Evolutionary conservation across 495 filamentous ascomycete species (phyloP), one percentile per base, ranked within the genome.

Genomic region (Aspergillus cavernicola): DNA sequence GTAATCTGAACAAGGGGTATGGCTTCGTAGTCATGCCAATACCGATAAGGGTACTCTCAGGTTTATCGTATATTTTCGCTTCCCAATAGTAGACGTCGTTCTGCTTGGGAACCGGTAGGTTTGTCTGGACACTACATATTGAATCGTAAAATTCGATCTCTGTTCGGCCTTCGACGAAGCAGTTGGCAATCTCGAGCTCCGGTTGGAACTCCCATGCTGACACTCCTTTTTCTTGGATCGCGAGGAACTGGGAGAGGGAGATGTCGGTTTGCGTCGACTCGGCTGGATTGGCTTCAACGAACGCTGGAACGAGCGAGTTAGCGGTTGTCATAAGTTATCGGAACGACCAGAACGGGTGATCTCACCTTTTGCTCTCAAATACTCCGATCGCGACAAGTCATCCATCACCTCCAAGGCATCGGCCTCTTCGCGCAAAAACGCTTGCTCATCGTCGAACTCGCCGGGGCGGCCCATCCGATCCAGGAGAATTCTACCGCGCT

Each of bases 11-110:
- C 33, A 97, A 73, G 16, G 93, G 93, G 71, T 97, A 98, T 9
- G 93, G 93, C 63, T 97, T 97, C 15, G 95, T 97, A 10, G 89
- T 85, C 75, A 98, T 85, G 37, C 93, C 93, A 53, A 98, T 87
- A 60, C 85, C 90, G 36, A 98, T 77, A 52, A 88, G 70, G 0
- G 92, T 90, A 13, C 75, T 79, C 31, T 97, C 93, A 3, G 93
- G 92, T 70, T 97, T 97, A 48, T 97, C 95, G 69, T 93, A 97
- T 35, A 98, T 85, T 71, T 98, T 98, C 12, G 93, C 89, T 65
- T 98, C 93, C 93, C 93, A 98, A 67, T 98, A 98, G 64, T 97
- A 97, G 12, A 97, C 92, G 65, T 98, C 93, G 61, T 98, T 97
- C 65, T 98, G 93, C 67, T 98, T 98, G 19, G 93, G 93, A 31